Percentiles rank a stretch among this genome's conserved stretches.
Conservation (phyloP, 805 yeast species). For the Candida easanensis region DNA sequence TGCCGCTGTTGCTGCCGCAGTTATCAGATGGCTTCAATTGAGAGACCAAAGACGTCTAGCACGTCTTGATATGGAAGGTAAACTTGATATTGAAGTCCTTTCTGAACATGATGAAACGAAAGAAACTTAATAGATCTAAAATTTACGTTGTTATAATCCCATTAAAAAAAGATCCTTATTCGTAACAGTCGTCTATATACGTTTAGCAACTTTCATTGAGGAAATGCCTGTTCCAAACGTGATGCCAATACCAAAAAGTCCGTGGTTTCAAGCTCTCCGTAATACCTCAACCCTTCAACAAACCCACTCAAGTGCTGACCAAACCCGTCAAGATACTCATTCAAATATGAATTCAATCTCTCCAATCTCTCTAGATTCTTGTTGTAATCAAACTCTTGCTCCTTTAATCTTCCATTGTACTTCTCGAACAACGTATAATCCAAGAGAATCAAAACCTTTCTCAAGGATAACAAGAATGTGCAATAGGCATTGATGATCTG, state of each 20-base stretch:
- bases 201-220: slow-evolving; percentile 2
- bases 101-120: neutral
- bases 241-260: slow-evolving; percentile 41
- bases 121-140: neutral
- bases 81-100: neutral
- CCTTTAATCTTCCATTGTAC: slow-evolving; percentile 36
- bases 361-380: slow-evolving; percentile 39
- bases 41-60: slow-evolving; percentile 29
- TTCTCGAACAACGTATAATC: slow-evolving; percentile 41
- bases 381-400: slow-evolving; percentile 36
- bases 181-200: neutral
- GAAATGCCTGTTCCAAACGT: slow-evolving; percentile 35
- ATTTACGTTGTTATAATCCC: neutral
- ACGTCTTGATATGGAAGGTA: neutral
- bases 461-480: slow-evolving; percentile 47
- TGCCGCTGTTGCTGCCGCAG: slow-evolving; percentile 38
- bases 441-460: slow-evolving; percentile 51
- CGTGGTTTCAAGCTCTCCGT: slow-evolving; percentile 50
- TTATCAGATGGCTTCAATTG: slow-evolving; percentile 42
- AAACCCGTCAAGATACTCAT: slow-evolving; percentile 43
- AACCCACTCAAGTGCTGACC: slow-evolving; percentile 43
- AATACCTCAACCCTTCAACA: slow-evolving; percentile 41
- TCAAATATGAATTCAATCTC: slow-evolving; percentile 40
- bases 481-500: slow-evolving; percentile 47
- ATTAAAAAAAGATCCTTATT: neutral